Base-by-base conservation (phyloP, 441 rosid genomes). In the Capsella rubella region DNA sequence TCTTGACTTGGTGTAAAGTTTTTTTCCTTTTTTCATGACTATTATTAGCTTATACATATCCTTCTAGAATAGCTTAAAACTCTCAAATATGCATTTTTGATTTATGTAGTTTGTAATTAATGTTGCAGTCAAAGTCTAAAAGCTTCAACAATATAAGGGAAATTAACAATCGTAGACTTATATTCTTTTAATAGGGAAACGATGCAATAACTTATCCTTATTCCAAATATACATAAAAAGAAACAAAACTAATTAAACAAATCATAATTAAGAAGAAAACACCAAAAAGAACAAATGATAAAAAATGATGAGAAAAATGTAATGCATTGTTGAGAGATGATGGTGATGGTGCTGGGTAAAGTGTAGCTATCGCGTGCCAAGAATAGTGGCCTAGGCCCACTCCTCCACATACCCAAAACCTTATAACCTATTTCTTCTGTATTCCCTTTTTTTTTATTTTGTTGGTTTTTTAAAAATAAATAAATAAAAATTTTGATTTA, bases 301-400 rank as follows among this genome's bases (percentile, higher is more conserved):
- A 35, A 63, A 10, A 52, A 73, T 56, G 34, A 64, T 71, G 61
- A 64, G 65, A 29, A 14, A 56, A 64, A 71, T 66, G 64, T 53
- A 78, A 78, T 67, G 77, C 60, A 66, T 16, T 72, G 73, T 72
- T 56, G 59, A 46, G 25, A 65, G 59, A 56, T 65, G 75, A 70
- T 70, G 69, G 76, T 71, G 77, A 77, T 77, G 80, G 59, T 72
- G 81, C 81, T 72, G 81, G 77, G 63, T 72, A 74, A 74, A 62
- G 40, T 52, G 71, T 47, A 74, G 66, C 57, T 42, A 49, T 61
- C 57, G 71, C 82, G 79, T 75, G 80, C 79, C 74, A 54, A 52
- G 37, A 67, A 66, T 67, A 72, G 79, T 59, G 76, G 58, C 46
- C 40, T 59, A 52, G 83, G 79, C 85, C 88, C 84, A 80, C 80